phyloP scores from a whole-genome alignment of 2,329 filamentous ascomycete species.

The Aspergillus fijiensis region DNA sequence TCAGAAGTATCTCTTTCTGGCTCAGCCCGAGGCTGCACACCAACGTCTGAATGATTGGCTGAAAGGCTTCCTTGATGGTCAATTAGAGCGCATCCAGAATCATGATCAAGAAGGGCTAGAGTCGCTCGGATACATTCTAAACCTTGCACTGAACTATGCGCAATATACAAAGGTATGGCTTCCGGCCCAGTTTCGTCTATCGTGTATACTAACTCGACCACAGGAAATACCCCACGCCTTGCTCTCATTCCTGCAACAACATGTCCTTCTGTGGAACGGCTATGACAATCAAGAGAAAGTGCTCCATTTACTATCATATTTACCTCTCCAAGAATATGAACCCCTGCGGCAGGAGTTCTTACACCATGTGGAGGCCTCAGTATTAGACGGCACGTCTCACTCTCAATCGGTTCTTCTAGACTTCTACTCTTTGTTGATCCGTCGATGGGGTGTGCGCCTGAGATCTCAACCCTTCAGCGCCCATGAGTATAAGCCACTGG shows the following conservation, averaged over 20 bases:
- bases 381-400: slow-evolving; percentile 39
- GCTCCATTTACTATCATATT: slow-evolving; percentile 34
- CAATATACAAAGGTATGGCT: slow-evolving; percentile 39
- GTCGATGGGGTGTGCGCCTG: slow-evolving; percentile 49
- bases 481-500: slow-evolving; percentile 33
- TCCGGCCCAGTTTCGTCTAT: not conserved
- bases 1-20: slow-evolving; percentile 70
- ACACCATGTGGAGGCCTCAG: slow-evolving; percentile 39
- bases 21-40: slow-evolving; percentile 56
- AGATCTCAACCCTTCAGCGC: slow-evolving; percentile 27
- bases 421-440: slow-evolving; percentile 68
- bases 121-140: slow-evolving; percentile 37
- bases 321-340: slow-evolving; percentile 32
- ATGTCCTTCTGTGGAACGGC: slow-evolving; percentile 65
- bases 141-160: slow-evolving; percentile 35
- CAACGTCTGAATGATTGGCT: slow-evolving; percentile 41
- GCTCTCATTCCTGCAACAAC: slow-evolving; percentile 44
- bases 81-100: slow-evolving; percentile 38
- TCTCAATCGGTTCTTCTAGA: slow-evolving; percentile 62
- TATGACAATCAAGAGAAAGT: slow-evolving; percentile 50
- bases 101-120: slow-evolving; percentile 47
- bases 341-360: slow-evolving; percentile 41
- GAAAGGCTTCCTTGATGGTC: slow-evolving; percentile 40
- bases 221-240: slow-evolving; percentile 37
- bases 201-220: slow-evolving; percentile 4